Evolutionary conservation across 441 rosid genomes (phyloP).

Genomic region (Biscutella laevigata): DNA sequence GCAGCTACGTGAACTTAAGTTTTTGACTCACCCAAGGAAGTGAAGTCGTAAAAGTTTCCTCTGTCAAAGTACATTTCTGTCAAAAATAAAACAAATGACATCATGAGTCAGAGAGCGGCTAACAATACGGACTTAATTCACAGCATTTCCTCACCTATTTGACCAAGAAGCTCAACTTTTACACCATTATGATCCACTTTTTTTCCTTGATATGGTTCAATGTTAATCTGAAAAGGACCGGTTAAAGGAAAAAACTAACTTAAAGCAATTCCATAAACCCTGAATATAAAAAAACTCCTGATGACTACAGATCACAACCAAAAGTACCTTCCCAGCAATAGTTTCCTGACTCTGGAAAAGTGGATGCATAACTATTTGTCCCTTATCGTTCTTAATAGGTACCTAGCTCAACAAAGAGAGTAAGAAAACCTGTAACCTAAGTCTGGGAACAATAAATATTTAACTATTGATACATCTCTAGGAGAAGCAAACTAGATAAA

Average conservation of each 20-base stretch:
- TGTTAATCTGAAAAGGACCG: constrained; percentile 38
- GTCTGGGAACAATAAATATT: too few relatives aligned
- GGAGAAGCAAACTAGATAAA: background rate
- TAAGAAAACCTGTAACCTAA: background rate
- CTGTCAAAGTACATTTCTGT: constrained; percentile 90
- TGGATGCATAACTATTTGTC: constrained; percentile 69
- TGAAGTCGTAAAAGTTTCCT: constrained; percentile 92
- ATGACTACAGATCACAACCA: background rate
- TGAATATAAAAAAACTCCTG: background rate
- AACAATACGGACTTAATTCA: too few relatives aligned
- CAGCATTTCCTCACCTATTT: too few relatives aligned
- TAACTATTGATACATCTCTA: too few relatives aligned
- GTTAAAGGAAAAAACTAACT: background rate
- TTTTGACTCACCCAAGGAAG: constrained; percentile 76
- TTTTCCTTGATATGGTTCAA: constrained; percentile 88
- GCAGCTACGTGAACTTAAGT: too few relatives aligned
- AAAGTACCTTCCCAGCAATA: constrained; percentile 71
- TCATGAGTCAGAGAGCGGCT: background rate
- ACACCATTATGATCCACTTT: constrained; percentile 92
- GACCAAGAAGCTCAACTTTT: constrained; percentile 96
- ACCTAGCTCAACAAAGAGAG: constrained; percentile 37
- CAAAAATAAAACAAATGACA: background rate
- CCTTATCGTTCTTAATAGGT: constrained; percentile 89
- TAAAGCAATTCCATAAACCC: background rate
- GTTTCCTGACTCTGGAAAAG: constrained; percentile 96